Base-by-base conservation (phyloP, 441 rosid species). In the Corymbia calophylla region DNA sequence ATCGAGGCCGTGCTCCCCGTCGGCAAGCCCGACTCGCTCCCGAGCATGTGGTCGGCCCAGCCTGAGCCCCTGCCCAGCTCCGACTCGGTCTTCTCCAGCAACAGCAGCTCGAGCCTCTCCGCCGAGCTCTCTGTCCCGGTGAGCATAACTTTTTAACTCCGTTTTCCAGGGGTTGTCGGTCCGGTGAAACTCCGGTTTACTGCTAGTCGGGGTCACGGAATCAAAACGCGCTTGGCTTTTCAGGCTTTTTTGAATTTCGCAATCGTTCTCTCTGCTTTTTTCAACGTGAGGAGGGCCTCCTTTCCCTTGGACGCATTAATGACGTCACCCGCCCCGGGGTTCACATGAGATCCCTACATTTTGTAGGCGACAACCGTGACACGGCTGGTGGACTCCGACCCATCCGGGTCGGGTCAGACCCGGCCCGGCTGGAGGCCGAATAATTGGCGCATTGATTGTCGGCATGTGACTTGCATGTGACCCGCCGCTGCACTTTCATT, bases 61-160 rank as follows among this genome's bases (percentile, higher is more conserved):
- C 58, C 62, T 3, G 88, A 86, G 68, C 6, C 88, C 51, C 49
- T 53, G 58, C 87, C 25, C 31, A 18, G 80, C 64, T 62, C 90
- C 47, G 77, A 60, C 81, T 14, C 90, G 3, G 89, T 88, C 80
- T 82, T 88, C 90, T 88, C 87, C 58, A 53, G 32, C 80, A 58
- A 48, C 81, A 82, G 80, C 87, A 82, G 73, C 90, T 82, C 90
- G 23, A 86, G 85, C 90, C 90, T 88, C 32, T 88, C 90, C 49
- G 90, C 81, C 29, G 87, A 88, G 87, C 87, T 88, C 77, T 88
- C 90, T 21, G 87, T 88, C 81, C 90, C 90, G 87, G 90, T 88
- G 29, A 88, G 89, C 31, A 6, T 29, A 17, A 6, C 70, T 29
- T 11, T 39, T 39, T 39, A 39, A 39, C 44, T 39, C 44, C 44